Percentiles rank a stretch among this genome's conserved stretches.
These are phyloP conservation scores for Globisporangium sylvaticum DNA, from an alignment of 352 stramenopile genomes.

Conservation along the genomic window DNA sequence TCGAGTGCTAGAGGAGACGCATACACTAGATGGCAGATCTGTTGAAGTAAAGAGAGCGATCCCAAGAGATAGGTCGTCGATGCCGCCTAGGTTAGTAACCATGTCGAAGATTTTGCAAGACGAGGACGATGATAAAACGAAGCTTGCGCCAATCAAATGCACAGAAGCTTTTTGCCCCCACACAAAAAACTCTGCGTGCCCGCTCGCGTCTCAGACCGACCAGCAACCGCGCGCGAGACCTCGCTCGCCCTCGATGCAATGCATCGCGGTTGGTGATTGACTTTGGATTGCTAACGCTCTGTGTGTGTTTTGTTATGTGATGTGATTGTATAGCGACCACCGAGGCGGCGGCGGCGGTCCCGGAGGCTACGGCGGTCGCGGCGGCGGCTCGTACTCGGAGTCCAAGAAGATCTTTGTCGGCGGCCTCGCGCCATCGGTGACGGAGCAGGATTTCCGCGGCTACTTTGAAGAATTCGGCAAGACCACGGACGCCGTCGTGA, in stretches of 20 bases:
- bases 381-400: constrained; percentile 42
- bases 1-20: constrained; percentile 77
- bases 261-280: not conserved
- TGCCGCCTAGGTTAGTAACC: constrained; percentile 71
- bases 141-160: constrained; percentile 21
- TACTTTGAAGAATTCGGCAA: constrained; percentile 91
- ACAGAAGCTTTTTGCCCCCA: constrained; percentile 20
- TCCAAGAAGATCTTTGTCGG: constrained; percentile 94
- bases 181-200: constrained; percentile 10
- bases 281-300: not conserved
- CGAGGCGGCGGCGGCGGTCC: constrained; percentile 6
- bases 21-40: constrained; percentile 87
- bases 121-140: constrained; percentile 18
- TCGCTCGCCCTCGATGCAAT: not conserved
- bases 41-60: constrained; percentile 93
- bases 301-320: constrained; percentile 2
- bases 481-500: constrained; percentile 90
- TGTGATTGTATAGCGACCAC: constrained; percentile 21
- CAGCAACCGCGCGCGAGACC: not conserved
- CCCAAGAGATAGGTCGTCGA: constrained; percentile 74
- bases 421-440: constrained; percentile 79
- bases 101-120: constrained; percentile 8
- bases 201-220: not conserved
- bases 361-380: constrained; percentile 18
- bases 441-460: constrained; percentile 86